Conservation (phyloP, 2,329 filamentous ascomycete genomes). For the Pseudocercospora vitis region DNA sequence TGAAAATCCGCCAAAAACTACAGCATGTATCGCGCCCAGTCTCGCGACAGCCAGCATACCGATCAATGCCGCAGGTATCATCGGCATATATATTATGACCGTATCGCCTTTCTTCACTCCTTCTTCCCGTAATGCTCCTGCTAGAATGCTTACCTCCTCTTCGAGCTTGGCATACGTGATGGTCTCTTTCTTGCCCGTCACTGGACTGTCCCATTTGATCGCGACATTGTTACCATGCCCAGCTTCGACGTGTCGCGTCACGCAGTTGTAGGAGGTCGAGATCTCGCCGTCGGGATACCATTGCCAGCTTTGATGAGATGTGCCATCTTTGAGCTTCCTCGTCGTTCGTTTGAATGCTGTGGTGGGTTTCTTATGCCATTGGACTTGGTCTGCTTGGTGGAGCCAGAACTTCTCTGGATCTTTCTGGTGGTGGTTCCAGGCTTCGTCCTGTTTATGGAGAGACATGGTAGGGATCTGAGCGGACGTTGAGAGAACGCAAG, state of each 20-base stretch:
- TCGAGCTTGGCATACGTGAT: slow-evolving; percentile 75
- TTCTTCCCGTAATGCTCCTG: slow-evolving; percentile 77
- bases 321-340: slow-evolving; percentile 63
- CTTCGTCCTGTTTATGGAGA: slow-evolving; percentile 39
- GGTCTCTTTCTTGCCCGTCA: slow-evolving; percentile 69
- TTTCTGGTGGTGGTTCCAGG: slow-evolving; percentile 37
- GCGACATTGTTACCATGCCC: slow-evolving; percentile 74
- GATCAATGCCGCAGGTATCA: slow-evolving; percentile 87
- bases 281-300: slow-evolving; percentile 92
- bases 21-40: slow-evolving; percentile 82
- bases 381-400: slow-evolving; percentile 62
- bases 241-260: slow-evolving; percentile 81
- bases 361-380: slow-evolving; percentile 77
- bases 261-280: slow-evolving; percentile 79
- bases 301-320: slow-evolving; percentile 73
- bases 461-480: slow-evolving; percentile 1
- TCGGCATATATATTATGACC: slow-evolving; percentile 93
- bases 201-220: slow-evolving; percentile 85
- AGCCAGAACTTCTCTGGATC: slow-evolving; percentile 41
- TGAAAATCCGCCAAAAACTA: slow-evolving; percentile 92
- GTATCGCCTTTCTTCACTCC: slow-evolving; percentile 82
- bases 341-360: slow-evolving; percentile 59
- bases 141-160: slow-evolving; percentile 76
- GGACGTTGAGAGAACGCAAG: too few relatives aligned
- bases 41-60: slow-evolving; percentile 79